Evolutionary conservation across 805 yeast genomes (phyloP).

Genomic region (Myxozyma sirexii): DNA sequence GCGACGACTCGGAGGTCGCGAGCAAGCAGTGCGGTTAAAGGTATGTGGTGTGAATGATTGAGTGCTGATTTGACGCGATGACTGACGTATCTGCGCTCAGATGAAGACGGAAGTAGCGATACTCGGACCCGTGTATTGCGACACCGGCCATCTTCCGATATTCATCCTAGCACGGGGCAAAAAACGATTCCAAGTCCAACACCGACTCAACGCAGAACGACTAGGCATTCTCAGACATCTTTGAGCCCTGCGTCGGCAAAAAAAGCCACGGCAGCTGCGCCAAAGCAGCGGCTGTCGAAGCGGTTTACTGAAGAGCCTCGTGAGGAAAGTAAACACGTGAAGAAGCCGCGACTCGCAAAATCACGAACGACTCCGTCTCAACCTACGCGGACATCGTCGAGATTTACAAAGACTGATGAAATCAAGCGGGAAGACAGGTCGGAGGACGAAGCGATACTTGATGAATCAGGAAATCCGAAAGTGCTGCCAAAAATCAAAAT

Average conservation of each 20-base stretch:
- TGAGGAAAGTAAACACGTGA: not conserved
- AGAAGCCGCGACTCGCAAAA: not conserved
- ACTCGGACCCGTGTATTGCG: not conserved
- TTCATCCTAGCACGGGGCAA: not conserved
- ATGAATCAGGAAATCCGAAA: conserved; percentile 1
- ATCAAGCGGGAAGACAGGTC: not conserved
- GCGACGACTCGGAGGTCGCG: conserved; percentile 18
- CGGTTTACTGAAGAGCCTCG: not conserved
- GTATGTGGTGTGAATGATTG: not conserved
- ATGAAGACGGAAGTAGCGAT: conserved; percentile 4
- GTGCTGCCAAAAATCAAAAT: conserved; percentile 30
- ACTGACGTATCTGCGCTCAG: not conserved
- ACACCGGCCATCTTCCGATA: not conserved
- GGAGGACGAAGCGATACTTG: not conserved
- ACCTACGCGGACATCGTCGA: conserved; percentile 4
- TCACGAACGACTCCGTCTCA: not conserved
- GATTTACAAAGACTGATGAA: conserved; percentile 3
- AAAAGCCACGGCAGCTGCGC: not conserved
- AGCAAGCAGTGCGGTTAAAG: not conserved
- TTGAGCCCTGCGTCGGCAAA: not conserved
- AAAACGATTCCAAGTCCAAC: not conserved
- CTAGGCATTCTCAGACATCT: not conserved
- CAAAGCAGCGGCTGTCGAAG: not conserved
- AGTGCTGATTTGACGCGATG: not conserved
- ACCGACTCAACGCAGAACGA: not conserved